Percentiles rank a stretch among this genome's conserved stretches.
These are phyloP conservation scores for Zelopaecilomyces penicillatus DNA, from an alignment of 2,329 filamentous ascomycete genomes.

Conservation along the genomic window DNA sequence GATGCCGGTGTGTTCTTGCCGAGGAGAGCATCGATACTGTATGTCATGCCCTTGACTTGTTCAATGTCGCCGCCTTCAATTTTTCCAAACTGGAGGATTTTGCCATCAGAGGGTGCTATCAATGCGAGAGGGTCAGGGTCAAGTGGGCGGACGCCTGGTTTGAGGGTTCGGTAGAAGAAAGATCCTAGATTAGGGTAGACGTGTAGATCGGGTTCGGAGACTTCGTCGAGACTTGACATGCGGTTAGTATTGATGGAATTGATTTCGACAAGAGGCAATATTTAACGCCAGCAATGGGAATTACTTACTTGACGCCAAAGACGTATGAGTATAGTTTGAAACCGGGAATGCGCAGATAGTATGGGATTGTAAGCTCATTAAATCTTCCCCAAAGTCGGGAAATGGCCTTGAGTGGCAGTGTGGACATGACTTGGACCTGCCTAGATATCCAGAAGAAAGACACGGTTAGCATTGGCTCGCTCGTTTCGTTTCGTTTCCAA, in stretches of 20 bases:
- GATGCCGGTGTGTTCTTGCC: conserved; percentile 55
- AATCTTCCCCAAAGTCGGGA: conserved; percentile 85
- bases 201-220: conserved; percentile 80
- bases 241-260: conserved; percentile 14
- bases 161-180: conserved; percentile 94
- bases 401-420: conserved; percentile 80
- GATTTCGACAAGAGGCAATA: background rate
- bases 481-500: background rate
- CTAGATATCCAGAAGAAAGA: conserved; percentile 20
- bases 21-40: conserved; percentile 86
- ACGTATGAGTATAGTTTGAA: conserved; percentile 87
- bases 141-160: conserved; percentile 77
- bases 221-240: conserved; percentile 62
- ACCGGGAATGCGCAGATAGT: conserved; percentile 77
- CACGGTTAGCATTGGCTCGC: no score
- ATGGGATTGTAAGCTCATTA: conserved; percentile 82
- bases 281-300: background rate
- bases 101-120: conserved; percentile 82
- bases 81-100: conserved; percentile 81
- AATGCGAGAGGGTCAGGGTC: conserved; percentile 74
- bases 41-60: conserved; percentile 98
- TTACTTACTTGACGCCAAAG: conserved; percentile 69
- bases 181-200: conserved; percentile 86
- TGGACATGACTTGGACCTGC: conserved; percentile 92
- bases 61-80: conserved; percentile 94